Evolutionary conservation across 192 early-diverging fungal species (phyloP), one percentile per base, ranked within the genome.

Genomic region (Bifiguratus adelaidae): DNA sequence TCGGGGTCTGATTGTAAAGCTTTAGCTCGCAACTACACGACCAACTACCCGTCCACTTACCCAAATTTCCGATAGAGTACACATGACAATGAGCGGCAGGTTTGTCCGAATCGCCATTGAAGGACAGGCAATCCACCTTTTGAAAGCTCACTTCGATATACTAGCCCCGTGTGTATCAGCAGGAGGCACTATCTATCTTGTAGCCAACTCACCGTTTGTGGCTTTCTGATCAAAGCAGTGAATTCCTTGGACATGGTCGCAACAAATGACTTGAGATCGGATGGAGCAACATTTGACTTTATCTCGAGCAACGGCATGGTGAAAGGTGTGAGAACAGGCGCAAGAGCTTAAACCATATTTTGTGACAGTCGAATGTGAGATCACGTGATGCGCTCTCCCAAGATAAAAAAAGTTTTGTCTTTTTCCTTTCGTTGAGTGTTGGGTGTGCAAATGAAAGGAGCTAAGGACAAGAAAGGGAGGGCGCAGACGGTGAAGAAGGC

Each of bases 241-340:
- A 60, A 60, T 15, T 41, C 18, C 15, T 34, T 41, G 13, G 41
- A 54, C 4, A 49, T 7, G 3, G n/a, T 27, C 23, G 44, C 54
- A 6, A 47, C 8, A 16, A 60, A 60, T 13, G 41, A 37, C 4
- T 37, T 28, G 16, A 60, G 18, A 45, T 60, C 52, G 16, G 48
- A 50, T 30, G 51, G 58, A 25, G 46, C 29, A 3, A 33, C 27
- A 13, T 53, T 38, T 25, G 41, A 40, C 16, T 40, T 37, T 27
- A 60, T 44, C 44, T 60, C 58, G n/a, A 60, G 52, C 53, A 53
- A 47, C 40, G 58, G 58, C 58, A 60, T 60, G n/a, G n/a, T n/a
- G n/a, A n/a, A n/a, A n/a, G n/a, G n/a, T n/a, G n/a, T n/a, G n/a
- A n/a, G n/a, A n/a, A 32, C n/a, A n/a, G n/a, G n/a, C n/a, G n/a